Conservation (phyloP, 306 rosid species). For the Citrullus amarus region DNA sequence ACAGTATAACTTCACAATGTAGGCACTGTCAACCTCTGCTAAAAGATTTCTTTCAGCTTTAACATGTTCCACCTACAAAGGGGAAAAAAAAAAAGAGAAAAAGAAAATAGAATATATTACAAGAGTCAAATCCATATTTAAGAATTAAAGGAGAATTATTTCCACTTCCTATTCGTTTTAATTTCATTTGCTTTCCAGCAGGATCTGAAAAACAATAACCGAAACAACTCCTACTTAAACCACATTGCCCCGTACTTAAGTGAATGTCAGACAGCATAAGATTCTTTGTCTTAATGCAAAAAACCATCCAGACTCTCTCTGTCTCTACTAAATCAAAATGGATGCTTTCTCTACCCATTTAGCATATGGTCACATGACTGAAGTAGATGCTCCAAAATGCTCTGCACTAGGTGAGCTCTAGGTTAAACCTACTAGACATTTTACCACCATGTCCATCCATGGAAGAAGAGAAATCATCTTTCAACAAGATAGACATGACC, state of each 20-base stretch:
- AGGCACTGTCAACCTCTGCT: constrained; percentile 82
- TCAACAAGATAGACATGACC: background rate
- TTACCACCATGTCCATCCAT: background rate
- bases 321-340: background rate
- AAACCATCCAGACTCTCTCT: background rate
- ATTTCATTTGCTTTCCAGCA: background rate
- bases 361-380: background rate
- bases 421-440: background rate
- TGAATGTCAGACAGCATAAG: background rate
- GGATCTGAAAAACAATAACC: background rate
- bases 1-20: constrained; percentile 77
- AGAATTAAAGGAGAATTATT: background rate
- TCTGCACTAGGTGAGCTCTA: background rate
- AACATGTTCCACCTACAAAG: constrained; percentile 72
- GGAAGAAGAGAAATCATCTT: background rate
- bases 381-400: background rate
- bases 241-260: background rate
- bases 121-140: background rate
- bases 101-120: background rate
- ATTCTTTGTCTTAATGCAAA: background rate
- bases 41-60: constrained; percentile 87
- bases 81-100: background rate
- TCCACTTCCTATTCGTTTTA: background rate
- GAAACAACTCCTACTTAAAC: background rate
- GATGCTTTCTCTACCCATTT: background rate